Conservation (phyloP, 306 rosid genomes). For the Alnus glutinosa region DNA sequence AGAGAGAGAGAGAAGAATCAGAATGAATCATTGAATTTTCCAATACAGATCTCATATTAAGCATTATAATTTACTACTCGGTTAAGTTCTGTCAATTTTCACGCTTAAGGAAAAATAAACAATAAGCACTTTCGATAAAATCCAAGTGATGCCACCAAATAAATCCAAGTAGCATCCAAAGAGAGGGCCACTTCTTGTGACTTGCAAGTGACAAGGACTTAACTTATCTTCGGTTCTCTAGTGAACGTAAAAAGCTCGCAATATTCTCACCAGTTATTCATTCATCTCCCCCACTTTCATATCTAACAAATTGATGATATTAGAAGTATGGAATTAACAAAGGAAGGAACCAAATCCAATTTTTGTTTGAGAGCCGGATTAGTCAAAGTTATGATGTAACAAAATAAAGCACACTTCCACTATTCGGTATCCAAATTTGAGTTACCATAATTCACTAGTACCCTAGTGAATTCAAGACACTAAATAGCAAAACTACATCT, state of each 20-base stretch:
- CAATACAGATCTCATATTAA: no score
- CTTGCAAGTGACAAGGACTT: not conserved
- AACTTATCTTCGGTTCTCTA: not conserved
- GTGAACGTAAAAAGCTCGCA: conserved; percentile 3
- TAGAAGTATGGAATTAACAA: not conserved
- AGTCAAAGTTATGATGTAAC: not conserved
- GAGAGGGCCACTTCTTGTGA: not conserved
- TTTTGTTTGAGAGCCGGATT: not conserved
- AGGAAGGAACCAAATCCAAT: not conserved
- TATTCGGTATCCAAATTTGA: not conserved
- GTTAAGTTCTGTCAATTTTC: not conserved
- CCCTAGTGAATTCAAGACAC: not conserved
- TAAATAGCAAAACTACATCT: not conserved
- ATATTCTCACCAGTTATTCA: conserved; percentile 10
- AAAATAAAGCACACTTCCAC: not conserved
- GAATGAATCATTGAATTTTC: not conserved
- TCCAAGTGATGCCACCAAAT: conserved; percentile 18
- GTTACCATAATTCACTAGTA: not conserved
- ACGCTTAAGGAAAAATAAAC: not conserved
- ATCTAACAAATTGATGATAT: not conserved
- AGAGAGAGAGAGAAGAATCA: not conserved
- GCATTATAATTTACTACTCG: not conserved
- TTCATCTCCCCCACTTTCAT: not conserved
- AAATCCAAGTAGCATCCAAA: not conserved
- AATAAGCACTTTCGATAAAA: conserved; percentile 8